Conservation (phyloP, 148 eudicot species). For the Rhododendron williamsianum region DNA sequence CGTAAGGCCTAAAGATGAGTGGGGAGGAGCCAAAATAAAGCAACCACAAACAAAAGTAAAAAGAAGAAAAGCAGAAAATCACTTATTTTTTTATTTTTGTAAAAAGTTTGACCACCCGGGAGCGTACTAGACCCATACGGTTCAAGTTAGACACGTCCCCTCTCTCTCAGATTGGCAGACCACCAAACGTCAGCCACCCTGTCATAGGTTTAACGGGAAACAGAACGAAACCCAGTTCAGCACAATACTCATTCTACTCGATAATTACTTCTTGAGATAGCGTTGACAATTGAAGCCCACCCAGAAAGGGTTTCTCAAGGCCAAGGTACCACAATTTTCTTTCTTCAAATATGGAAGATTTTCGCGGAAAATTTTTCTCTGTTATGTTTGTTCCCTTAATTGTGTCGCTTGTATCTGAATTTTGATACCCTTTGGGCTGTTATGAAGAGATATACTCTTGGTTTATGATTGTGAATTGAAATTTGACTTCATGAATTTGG, state of each 20-base stretch:
- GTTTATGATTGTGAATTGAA: background rate
- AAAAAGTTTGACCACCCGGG: background rate
- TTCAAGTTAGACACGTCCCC: slow-evolving; percentile 13
- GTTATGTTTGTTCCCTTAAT: background rate
- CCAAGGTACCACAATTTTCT: slow-evolving; percentile 14
- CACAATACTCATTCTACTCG: background rate
- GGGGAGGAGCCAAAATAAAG: slow-evolving; percentile 18
- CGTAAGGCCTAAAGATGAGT: background rate
- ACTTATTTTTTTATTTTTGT: background rate
- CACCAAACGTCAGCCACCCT: slow-evolving; percentile 3
- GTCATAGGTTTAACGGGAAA: background rate
- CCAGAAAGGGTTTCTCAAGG: slow-evolving; percentile 18
- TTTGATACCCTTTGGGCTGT: background rate
- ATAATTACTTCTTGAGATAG: slow-evolving; percentile 1
- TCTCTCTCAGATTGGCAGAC: background rate
- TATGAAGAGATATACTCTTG: background rate
- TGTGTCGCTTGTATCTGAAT: background rate
- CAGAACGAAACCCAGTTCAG: background rate
- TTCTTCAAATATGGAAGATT: slow-evolving; percentile 1
- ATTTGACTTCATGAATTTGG: background rate
- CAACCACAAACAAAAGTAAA: background rate
- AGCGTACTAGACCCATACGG: background rate
- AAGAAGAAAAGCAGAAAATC: background rate
- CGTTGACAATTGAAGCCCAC: slow-evolving; percentile 10
- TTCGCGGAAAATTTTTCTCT: background rate